phyloP scores from a whole-genome alignment of 202 grass and related monocot genomes.

The Carex sylvatica region DNA sequence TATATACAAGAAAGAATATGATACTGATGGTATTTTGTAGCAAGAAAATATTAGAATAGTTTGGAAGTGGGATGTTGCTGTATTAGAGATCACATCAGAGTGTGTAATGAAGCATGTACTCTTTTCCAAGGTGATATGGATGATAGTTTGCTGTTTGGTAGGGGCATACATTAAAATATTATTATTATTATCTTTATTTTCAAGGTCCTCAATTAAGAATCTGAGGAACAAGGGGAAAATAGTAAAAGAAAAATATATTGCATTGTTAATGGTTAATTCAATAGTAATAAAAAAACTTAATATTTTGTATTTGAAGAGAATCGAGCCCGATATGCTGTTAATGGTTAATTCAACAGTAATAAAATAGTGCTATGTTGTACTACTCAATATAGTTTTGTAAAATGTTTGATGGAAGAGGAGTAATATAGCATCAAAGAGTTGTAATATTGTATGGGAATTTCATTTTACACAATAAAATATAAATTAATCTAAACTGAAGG shows the following conservation, averaged over 20 bases:
- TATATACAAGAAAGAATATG: not conserved
- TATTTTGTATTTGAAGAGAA: not conserved
- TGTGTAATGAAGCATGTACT: not conserved
- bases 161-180: not conserved
- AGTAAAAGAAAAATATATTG: not conserved
- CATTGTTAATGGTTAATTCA: not conserved
- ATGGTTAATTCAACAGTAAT: no score
- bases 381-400: not conserved
- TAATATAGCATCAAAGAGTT: not conserved
- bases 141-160: not conserved
- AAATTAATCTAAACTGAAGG: not conserved
- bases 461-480: not conserved
- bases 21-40: not conserved
- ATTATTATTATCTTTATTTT: not conserved
- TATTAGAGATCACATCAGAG: not conserved
- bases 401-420: not conserved
- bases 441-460: not conserved
- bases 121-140: not conserved
- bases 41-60: not conserved
- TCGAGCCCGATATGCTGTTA: not conserved
- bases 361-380: not conserved
- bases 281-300: not conserved
- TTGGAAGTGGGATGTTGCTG: not conserved
- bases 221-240: not conserved
- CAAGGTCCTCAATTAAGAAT: not conserved